Evolutionary conservation across 352 stramenopile species (phyloP), one percentile per base, ranked within the genome.

Genomic region (Pythium folliculosum): DNA sequence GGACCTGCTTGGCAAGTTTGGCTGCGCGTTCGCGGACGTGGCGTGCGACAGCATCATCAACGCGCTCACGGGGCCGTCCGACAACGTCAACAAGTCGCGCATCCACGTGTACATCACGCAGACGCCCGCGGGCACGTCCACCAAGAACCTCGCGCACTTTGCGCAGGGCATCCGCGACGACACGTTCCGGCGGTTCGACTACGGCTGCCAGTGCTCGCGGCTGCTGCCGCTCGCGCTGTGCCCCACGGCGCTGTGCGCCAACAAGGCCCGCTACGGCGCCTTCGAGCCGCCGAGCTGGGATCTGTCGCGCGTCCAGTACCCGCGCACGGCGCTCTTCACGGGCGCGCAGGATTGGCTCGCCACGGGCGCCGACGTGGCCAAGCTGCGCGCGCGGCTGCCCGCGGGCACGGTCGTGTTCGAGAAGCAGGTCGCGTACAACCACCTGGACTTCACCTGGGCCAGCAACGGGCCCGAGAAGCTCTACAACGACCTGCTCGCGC

Each of bases 381-480:
- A 88, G 63, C 70, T 90, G 16, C 77, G 77, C 38, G 47, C 59
- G n/a, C 51, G 63, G 3, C 64, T 91, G 17, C 82, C 76, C 8
- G 66, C 54, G 12, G 75, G 79, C 37, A 88, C 79, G 14, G 79
- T 89, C 57, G 48, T 91, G 43, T 75, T 65, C 50, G 79, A 90
- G 57, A 73, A 68, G 65, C 77, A 65, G 48, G 63, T 84, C 49
- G 32, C 60, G 65, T 89, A 81, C 70, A 89, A 86, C 64, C 81
- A 90, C 70, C 58, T 91, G 44, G 82, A 91, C 71, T 91, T 84
- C 67, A 89, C 79, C 27, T 91, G 82, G 82, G 77, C 71, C n/a
- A 81, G 73, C 70, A 86, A 43, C 77, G 73, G 74, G 85, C 30
- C 40, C 37, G 37, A 43, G 10, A 60, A 77, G 23, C 72, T 91